phyloP scores from a whole-genome alignment of 441 rosid species.

The Gossypium trilobum region DNA sequence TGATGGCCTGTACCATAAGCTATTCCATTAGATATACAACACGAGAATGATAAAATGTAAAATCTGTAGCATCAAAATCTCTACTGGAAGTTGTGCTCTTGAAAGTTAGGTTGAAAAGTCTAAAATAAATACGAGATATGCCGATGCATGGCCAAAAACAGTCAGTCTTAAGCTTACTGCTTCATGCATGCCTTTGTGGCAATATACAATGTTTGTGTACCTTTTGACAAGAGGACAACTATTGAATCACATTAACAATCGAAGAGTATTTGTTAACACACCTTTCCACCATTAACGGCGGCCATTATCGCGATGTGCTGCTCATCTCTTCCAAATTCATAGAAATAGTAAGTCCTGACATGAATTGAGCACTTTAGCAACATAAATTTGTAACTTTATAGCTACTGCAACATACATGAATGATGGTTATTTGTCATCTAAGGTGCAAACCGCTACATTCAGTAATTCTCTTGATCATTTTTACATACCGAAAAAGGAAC shows the following conservation, averaged over 20 bases:
- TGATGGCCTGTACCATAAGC: conserved; percentile 37
- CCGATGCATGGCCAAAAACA: too few species aligned
- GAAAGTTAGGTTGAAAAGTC: too few species aligned
- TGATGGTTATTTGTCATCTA: background rate
- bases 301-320: conserved; percentile 72
- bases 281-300: conserved; percentile 71
- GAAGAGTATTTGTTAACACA: conserved; percentile 16
- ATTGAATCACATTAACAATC: background rate
- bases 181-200: too few species aligned
- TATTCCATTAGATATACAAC: background rate
- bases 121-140: too few species aligned
- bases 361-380: conserved; percentile 9
- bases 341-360: conserved; percentile 78
- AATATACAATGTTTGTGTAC: too few species aligned
- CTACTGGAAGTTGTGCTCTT: too few species aligned
- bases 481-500: background rate
- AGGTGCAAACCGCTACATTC: background rate
- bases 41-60: background rate
- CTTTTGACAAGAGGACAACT: background rate
- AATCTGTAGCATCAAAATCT: background rate
- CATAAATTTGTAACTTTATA: conserved; percentile 1
- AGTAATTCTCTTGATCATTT: background rate
- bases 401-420: background rate
- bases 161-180: too few species aligned
- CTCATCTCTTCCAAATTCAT: conserved; percentile 73